Conservation (phyloP, 2,329 filamentous ascomycete genomes). For the Exophiala sideris region DNA sequence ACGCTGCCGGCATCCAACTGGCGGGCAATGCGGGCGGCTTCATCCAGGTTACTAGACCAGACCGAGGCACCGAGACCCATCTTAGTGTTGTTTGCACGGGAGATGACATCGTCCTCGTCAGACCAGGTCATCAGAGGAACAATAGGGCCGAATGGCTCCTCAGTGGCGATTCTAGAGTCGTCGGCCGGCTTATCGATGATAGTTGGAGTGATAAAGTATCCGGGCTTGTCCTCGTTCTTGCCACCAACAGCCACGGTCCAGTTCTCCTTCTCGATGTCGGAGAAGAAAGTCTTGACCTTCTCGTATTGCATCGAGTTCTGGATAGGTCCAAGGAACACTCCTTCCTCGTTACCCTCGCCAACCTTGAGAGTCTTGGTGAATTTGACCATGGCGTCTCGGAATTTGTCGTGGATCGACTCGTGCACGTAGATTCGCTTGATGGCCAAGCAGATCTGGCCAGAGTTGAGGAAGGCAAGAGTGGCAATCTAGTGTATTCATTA, state of each 20-base stretch:
- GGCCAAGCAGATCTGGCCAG: constrained; percentile 56
- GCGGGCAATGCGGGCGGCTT: constrained; percentile 52
- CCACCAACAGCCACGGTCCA: constrained; percentile 55
- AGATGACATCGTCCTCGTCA: constrained; percentile 58
- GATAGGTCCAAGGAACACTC: constrained; percentile 58
- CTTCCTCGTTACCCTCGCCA: constrained; percentile 38
- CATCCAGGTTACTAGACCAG: constrained; percentile 52
- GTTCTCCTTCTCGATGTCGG: constrained; percentile 54
- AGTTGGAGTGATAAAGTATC: constrained; percentile 58
- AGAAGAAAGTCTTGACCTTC: constrained; percentile 56
- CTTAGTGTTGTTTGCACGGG: constrained; percentile 52
- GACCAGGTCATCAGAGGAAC: constrained; percentile 61
- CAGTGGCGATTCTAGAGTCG: constrained; percentile 53
- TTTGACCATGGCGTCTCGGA: constrained; percentile 48
- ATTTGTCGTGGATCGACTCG: constrained; percentile 51
- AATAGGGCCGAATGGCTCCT: constrained; percentile 64
- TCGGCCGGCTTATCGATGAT: constrained; percentile 59
- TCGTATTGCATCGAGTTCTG: constrained; percentile 66
- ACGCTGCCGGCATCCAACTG: constrained; percentile 57
- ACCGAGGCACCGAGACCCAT: constrained; percentile 58
- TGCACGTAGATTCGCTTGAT: constrained; percentile 59
- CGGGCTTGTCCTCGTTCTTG: constrained; percentile 36
- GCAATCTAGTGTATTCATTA: constrained; percentile 31
- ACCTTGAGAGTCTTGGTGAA: constrained; percentile 32
- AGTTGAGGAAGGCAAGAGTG: constrained; percentile 55